Evolutionary conservation across 2,329 filamentous ascomycete genomes (phyloP), one percentile per base, ranked within the genome.

Genomic region (Cryphonectria carpinicola): DNA sequence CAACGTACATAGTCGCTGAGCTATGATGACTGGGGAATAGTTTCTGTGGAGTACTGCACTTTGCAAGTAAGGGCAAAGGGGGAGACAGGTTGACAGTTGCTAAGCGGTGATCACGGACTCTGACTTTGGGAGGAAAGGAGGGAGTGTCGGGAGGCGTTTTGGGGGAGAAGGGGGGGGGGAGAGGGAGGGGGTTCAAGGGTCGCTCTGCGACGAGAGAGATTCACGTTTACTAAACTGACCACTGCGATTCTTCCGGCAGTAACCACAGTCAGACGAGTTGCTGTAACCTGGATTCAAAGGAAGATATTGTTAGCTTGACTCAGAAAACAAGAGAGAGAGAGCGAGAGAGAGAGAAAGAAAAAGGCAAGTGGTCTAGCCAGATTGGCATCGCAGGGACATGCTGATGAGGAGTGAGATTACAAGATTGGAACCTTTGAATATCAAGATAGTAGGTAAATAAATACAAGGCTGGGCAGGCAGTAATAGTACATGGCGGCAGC

Each of bases 231-330:
- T 75, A 73, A 81, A 85, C 82, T 86, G 82, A 83, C 84, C 84
- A 76, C 82, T 81, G 71, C 81, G 82, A 76, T 78, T 79, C 66
- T 81, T 78, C 74, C 83, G 83, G 78, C 86, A 88, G 76, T 88
- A 88, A 67, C 86, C 86, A 76, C 86, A 88, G 74, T 80, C 84
- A 61, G 83, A 82, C 49, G 85, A 86, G 70, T 82, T 85, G 72
- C 81, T 84, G 76, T 88, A 88, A 58, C 86, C 86, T 88, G 58
- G 5, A 19, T 64, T 32, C 32, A 62, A 41, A 64, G 3, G 60
- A 37, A 39, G 19, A 41, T 46, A 17, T 19, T 8, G 39, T 46
- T 43, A 64, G 39, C 46, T 19, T 17, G 13, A 28, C 6, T 19
- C 37, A 25, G 13, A n/a, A 46, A 17, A 14, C 5, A 17, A 35